Evolutionary conservation across 2,329 filamentous ascomycete species (phyloP), one percentile per base, ranked within the genome.

Genomic region (Sphaerulina vaccinii): DNA sequence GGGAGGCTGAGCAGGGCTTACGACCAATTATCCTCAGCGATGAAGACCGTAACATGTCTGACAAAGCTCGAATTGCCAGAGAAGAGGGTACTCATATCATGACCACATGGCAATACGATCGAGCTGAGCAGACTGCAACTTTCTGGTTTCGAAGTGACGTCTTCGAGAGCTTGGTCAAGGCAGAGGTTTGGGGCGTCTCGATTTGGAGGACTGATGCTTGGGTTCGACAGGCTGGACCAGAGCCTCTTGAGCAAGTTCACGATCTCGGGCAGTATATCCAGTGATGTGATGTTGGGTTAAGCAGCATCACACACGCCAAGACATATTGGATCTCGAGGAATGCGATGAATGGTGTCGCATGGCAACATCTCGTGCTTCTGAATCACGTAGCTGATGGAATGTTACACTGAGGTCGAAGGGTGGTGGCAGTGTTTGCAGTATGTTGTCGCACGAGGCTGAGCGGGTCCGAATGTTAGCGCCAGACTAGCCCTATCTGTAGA

Each of bases 101-200:
- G 7, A 49, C 32, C 2, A 55, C 48, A 2, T 59, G 54, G 54
- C 15, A 21, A 3, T 57, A 49, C 40, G n/a, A 49, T 13, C 19
- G 43, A 35, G 19, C 22, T 10, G 18, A 16, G 16, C 37, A 47
- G 19, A 37, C 24, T 9, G 54, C 49, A 13, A 55, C 45, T 3
- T 57, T 59, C 35, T 59, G 54, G 54, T 41, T 59, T 15, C 23
- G 51, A 10, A 42, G 47, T 11, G 54, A 57, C 41, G 39, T 56
- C 2, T 18, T 54, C 8, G 22, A 54, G 13, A 19, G 13, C 5
- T 21, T 56, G 33, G 21, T 15, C 23, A 15, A 32, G 3, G 29
- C 7, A 7, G 27, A 13, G 7, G 7, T 13, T 13, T 29, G 27
- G 27, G 27, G 27, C 27, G 41, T 58, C 7, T 33, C 27, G 10